phyloP scores from a whole-genome alignment of 1,284 basidiomycete genomes.

The Moniliella sp. region DNA sequence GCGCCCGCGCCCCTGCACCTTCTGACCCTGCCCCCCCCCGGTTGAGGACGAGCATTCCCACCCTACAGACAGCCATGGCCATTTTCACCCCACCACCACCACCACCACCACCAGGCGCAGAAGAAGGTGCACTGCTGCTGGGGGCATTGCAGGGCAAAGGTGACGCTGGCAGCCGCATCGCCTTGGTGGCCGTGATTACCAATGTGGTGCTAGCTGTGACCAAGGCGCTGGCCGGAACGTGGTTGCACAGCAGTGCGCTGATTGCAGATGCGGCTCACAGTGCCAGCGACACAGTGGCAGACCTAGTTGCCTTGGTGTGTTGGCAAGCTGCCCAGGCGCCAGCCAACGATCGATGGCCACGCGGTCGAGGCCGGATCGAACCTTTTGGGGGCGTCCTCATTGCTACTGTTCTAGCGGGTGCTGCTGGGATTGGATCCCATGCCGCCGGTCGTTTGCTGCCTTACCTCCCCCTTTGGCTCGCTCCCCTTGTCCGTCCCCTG shows the following conservation, averaged over 20 bases:
- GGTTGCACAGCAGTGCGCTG: conserved; percentile 57
- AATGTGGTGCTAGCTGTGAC: conserved; percentile 61
- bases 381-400: conserved; percentile 70
- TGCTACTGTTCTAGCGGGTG: conserved; percentile 60
- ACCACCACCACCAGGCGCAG: conserved; percentile 25
- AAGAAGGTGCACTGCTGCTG: conserved; percentile 30
- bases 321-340: conserved; percentile 67
- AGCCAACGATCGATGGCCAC: conserved; percentile 56
- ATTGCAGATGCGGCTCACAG: conserved; percentile 87
- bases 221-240: conserved; percentile 45
- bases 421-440: conserved; percentile 72
- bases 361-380: conserved; percentile 73
- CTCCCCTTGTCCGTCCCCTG: conserved; percentile 45
- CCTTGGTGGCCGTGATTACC: conserved; percentile 48
- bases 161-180: conserved; percentile 34
- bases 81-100: no score
- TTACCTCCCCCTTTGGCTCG: conserved; percentile 25
- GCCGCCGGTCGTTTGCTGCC: conserved; percentile 61
- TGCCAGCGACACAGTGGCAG: conserved; percentile 61
- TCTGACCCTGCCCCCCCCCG: no score
- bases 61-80: no score
- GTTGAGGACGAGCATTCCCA: no score
- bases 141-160: conserved; percentile 24
- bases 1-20: no score
- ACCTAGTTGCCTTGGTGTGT: conserved; percentile 75